Evolutionary conservation across 805 yeast species (phyloP).

Genomic region (Cyberlindnera euphorbiiphila): DNA sequence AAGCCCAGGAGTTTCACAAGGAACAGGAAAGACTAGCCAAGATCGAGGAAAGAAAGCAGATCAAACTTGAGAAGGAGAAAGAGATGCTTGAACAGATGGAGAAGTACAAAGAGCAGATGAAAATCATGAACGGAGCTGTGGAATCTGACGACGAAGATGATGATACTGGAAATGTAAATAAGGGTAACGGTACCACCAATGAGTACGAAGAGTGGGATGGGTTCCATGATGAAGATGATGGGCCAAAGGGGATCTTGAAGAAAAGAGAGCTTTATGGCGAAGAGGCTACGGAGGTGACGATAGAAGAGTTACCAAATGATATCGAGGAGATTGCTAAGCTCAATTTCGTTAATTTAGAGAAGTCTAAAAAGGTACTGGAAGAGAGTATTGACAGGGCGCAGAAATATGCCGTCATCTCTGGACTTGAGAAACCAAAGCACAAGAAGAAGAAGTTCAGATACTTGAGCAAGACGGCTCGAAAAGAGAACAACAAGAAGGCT

Average conservation of each 20-base stretch:
- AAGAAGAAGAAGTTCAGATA: constrained; percentile 86
- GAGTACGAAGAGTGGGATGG: constrained; percentile 39
- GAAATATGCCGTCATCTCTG: constrained; percentile 64
- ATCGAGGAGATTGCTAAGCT: constrained; percentile 61
- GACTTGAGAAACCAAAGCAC: constrained; percentile 26
- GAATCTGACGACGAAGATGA: constrained; percentile 20
- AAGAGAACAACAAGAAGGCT: constrained; percentile 47
- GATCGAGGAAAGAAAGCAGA: constrained; percentile 68
- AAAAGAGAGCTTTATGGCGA: constrained; percentile 28
- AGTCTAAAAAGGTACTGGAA: constrained; percentile 66
- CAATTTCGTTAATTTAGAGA: constrained; percentile 67
- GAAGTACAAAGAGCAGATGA: constrained; percentile 47
- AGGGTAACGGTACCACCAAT: constrained; percentile 29
- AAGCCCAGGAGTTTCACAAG: constrained; percentile 70
- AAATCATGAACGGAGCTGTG: constrained; percentile 24
- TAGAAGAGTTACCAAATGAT: constrained; percentile 43
- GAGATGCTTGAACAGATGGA: constrained; percentile 61
- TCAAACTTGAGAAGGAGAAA: constrained; percentile 65
- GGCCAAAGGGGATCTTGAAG: constrained; percentile 26
- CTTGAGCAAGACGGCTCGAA: constrained; percentile 76
- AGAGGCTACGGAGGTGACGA: constrained; percentile 41
- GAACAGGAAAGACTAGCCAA: constrained; percentile 73
- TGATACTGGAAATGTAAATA: constrained; percentile 19
- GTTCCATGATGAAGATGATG: constrained; percentile 28
- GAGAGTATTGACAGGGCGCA: constrained; percentile 76